Evolutionary conservation across 2,329 filamentous ascomycete species (phyloP), one percentile per base, ranked within the genome.

Genomic region (Venturia nashicola): DNA sequence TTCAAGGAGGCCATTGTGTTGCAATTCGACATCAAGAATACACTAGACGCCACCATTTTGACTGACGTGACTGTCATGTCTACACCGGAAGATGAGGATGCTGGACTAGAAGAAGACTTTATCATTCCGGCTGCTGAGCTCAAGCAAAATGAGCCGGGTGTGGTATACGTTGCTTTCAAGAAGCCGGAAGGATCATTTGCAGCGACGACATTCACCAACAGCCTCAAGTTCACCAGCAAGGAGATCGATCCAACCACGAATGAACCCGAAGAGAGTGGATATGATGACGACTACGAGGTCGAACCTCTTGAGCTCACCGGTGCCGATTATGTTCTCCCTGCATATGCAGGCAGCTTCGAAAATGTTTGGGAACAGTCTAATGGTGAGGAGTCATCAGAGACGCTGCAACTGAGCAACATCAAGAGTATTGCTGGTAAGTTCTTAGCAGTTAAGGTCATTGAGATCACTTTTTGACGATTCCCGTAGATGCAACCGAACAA

Each of bases 211-310:
- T 96, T 99, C 76, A 91, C 90, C 68, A 99, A 97, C 76, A 80
- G 90, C 46, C 87, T 99, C 73, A 97, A 94, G 77, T 99, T 99
- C 75, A 97, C 91, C 20, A 94, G 88, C 80, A 97, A 97, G 79
- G 94, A 99, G 77, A 94, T 99, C 68, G 94, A 99, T 71, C 94
- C 94, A 6, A 89, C 89, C 34, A 96, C 90, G n/a, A 85, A 86
- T 68, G 91, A 97, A 76, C 90, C 93, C 0, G 94, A 99, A 75
- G 91, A 96, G 18, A 83, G 79, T 59, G 94, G 94, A 57, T 97
- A 97, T 75, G 93, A 97, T 62, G 94, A 99, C 72, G 94, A 99
- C 78, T 99, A 99, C 73, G 90, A 97, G 77, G 89, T 97, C 66
- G 91, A 94, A 67, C 91, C 97, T 73, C 86, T 97, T 66, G 92